These are phyloP conservation scores for Alternaria sp. DNA, from an alignment of 2,329 filamentous ascomycete species.

Conservation along the genomic window DNA sequence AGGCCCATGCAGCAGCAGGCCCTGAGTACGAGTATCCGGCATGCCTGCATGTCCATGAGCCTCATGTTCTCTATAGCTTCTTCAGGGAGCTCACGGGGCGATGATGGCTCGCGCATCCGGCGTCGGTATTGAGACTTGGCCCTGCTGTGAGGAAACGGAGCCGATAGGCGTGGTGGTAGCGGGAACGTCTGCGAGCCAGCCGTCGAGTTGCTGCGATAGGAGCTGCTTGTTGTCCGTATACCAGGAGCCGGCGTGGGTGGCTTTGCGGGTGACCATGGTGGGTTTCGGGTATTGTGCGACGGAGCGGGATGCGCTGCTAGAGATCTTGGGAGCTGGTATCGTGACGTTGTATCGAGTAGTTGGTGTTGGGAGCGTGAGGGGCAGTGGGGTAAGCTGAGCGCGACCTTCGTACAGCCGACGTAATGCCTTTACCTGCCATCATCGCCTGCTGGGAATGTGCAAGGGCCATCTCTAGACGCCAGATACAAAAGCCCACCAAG, in stretches of 20 bases:
- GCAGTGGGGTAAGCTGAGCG: constrained; percentile 7
- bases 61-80: constrained; percentile 3
- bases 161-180: constrained; percentile 67
- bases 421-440: constrained; percentile 1
- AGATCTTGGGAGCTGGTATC: background rate
- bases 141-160: constrained; percentile 49
- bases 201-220: constrained; percentile 74
- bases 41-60: constrained; percentile 67
- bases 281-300: background rate
- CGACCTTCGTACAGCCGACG: constrained; percentile 7
- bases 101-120: constrained; percentile 83
- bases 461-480: background rate
- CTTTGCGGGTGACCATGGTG: constrained; percentile 56
- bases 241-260: constrained; percentile 87
- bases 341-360: background rate
- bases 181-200: constrained; percentile 76
- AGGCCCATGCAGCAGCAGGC: constrained; percentile 90
- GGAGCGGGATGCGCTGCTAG: background rate
- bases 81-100: constrained; percentile 73
- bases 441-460: background rate
- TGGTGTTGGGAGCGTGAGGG: constrained; percentile 5
- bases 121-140: constrained; percentile 65
- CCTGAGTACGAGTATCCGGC: constrained; percentile 95
- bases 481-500: too few species aligned
- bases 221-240: constrained; percentile 68